Conservation (phyloP, 495 filamentous ascomycete species). For the Penicillium subrubescens region DNA sequence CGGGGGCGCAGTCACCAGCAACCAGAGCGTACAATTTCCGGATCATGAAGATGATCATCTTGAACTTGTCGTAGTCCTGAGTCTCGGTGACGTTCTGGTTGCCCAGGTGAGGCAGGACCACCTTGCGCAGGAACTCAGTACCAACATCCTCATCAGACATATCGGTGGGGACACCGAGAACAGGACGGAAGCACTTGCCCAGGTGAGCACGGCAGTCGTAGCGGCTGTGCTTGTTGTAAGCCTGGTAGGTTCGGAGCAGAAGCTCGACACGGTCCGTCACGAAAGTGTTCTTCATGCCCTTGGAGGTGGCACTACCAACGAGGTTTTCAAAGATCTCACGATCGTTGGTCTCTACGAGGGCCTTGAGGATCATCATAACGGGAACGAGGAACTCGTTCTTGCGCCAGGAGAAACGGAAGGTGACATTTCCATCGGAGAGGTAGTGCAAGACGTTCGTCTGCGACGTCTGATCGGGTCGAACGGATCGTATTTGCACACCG, state of each 20-base stretch:
- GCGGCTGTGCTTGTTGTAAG: conserved; percentile 77
- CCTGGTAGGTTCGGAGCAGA: conserved; percentile 88
- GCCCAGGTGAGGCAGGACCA: conserved; percentile 89
- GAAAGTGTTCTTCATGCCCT: conserved; percentile 84
- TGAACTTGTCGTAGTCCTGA: conserved; percentile 89
- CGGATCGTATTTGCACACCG: conserved; percentile 87
- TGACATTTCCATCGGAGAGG: conserved; percentile 90
- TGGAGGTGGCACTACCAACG: conserved; percentile 70
- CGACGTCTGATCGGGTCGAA: conserved; percentile 93
- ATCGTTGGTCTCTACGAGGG: conserved; percentile 92
- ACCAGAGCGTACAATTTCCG: conserved; percentile 91
- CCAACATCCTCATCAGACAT: conserved; percentile 85
- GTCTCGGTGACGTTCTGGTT: conserved; percentile 76
- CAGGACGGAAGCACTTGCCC: conserved; percentile 84
- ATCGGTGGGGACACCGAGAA: conserved; percentile 77
- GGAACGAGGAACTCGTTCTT: conserved; percentile 95
- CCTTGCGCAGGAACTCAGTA: conserved; percentile 82
- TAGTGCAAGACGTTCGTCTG: conserved; percentile 98
- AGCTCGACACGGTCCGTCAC: conserved; percentile 93
- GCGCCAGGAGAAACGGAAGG: conserved; percentile 95
- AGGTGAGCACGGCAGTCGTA: conserved; percentile 78
- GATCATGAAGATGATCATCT: conserved; percentile 93
- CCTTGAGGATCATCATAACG: conserved; percentile 95
- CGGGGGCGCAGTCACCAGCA: conserved; percentile 85
- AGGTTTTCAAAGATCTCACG: conserved; percentile 93